Conservation (phyloP, 805 yeast genomes). For the Starmera amethionina region DNA sequence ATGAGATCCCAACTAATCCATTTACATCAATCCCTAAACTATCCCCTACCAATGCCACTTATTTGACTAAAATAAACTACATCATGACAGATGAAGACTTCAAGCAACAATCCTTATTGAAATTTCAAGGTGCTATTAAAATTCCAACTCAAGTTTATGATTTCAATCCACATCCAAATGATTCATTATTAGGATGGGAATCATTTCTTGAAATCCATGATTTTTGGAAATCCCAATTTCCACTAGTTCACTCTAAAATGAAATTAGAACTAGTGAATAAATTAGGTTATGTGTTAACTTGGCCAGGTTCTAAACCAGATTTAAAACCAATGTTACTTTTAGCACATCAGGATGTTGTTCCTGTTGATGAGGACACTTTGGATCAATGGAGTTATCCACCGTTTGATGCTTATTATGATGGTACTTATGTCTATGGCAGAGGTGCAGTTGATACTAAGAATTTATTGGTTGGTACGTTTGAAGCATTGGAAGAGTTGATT, state of each 20-base stretch:
- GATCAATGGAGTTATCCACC: slow-evolving; percentile 63
- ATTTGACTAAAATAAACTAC: too few species aligned
- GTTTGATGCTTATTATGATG: slow-evolving; percentile 58
- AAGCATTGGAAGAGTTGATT: slow-evolving; percentile 50
- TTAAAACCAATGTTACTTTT: slow-evolving; percentile 61
- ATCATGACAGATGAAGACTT: slow-evolving; percentile 1
- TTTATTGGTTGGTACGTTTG: slow-evolving; percentile 53
- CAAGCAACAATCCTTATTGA: slow-evolving; percentile 27
- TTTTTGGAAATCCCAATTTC: slow-evolving; percentile 45
- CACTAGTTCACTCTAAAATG: slow-evolving; percentile 37
- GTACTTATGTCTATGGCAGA: slow-evolving; percentile 57
- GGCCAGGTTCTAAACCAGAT: slow-evolving; percentile 42
- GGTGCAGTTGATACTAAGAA: slow-evolving; percentile 75
- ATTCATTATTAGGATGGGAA: slow-evolving; percentile 24
- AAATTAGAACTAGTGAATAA: slow-evolving; percentile 46
- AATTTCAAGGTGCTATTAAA: slow-evolving; percentile 47
- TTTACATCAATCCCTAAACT: too few species aligned
- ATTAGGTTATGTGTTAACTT: slow-evolving; percentile 56
- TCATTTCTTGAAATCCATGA: slow-evolving; percentile 28
- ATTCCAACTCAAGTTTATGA: slow-evolving; percentile 59
- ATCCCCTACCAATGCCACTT: too few species aligned
- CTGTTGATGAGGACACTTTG: slow-evolving; percentile 52
- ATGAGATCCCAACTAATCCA: too few species aligned
- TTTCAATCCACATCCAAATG: slow-evolving; percentile 19
- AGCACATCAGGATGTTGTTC: slow-evolving; percentile 84